Evolutionary conservation across 352 stramenopile species (phyloP).

Genomic region (Globisporangium camurandrum): DNA sequence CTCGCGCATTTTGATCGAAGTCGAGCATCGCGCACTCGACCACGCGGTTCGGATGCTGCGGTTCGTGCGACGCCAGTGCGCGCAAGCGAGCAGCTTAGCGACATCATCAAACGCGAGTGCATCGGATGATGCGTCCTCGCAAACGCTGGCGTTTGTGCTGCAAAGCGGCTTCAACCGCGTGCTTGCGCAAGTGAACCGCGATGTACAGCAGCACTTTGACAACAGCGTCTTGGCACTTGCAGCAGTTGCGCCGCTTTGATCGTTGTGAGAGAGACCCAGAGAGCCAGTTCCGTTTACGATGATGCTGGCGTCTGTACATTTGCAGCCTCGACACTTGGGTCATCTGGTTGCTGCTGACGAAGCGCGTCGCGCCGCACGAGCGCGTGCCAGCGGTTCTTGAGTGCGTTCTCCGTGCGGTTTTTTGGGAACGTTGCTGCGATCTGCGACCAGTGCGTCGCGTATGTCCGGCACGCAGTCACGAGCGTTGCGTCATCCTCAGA

Average conservation of each 20-base stretch:
- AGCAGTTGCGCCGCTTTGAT: constrained; percentile 37
- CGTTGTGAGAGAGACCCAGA: not conserved
- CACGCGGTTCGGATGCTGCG: constrained; percentile 58
- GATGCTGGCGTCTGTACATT: not conserved
- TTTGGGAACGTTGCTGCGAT: constrained; percentile 38
- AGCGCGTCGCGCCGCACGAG: constrained; percentile 18
- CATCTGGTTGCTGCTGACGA: no score
- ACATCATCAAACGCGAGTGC: constrained; percentile 11
- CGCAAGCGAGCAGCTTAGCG: not conserved
- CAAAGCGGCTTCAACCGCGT: constrained; percentile 49
- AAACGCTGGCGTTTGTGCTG: not conserved
- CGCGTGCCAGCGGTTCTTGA: constrained; percentile 67
- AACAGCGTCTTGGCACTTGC: constrained; percentile 25
- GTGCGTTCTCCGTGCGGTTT: constrained; percentile 45
- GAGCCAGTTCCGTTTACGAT: not conserved
- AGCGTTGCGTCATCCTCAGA: constrained; percentile 34
- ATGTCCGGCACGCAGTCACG: constrained; percentile 8
- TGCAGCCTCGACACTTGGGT: no score
- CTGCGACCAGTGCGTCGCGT: constrained; percentile 34
- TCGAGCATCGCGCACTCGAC: constrained; percentile 52
- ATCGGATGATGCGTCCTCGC: no score
- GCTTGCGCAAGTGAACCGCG: constrained; percentile 48
- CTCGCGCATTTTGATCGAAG: constrained; percentile 59
- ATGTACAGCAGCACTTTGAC: constrained; percentile 44
- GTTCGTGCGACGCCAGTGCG: constrained; percentile 61